Evolutionary conservation across 139 green algal genomes (phyloP), one percentile per base, ranked within the genome.

Genomic region (Marvania coccoides): DNA sequence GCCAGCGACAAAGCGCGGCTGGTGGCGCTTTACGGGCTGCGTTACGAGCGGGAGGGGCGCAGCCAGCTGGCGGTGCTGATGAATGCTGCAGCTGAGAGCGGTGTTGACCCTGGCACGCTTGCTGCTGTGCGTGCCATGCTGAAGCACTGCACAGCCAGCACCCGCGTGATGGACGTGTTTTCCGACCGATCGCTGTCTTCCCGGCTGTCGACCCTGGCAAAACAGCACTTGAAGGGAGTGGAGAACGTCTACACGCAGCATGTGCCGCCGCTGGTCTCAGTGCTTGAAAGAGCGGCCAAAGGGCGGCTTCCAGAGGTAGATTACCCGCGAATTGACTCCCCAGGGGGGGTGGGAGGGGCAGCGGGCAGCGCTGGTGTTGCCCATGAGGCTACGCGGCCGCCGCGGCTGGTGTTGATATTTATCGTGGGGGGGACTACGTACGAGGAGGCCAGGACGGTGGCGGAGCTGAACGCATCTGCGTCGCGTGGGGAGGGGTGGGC

Each of bases 181-280:
- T 83, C 77, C 8, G 88, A 83, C 61, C 72, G 81, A 34, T 78
- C 77, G 23, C 80, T 96, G 46, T 69, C 46, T 37, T 72, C 63
- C 3, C 66, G 77, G 35, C 73, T 86, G 46, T 69, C 74, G 19
- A 65, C 24, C 29, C 66, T 93, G 61, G 78, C 78, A 45, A 91
- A 89, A 66, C 75, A 83, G 42, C 89, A 82, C 37, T 71, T 95
- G 47, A 88, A 74, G 66, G 81, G 86, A 13, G 82, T 91, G 42
- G 86, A 97, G 54, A 97, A 97, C 47, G 92, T 97, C 53, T 97
- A 97, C 85, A 97, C 92, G 6, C 88, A 97, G 81, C 93, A 98
- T 66, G 83, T 78, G 19, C 93, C 93, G 3, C 72, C 95, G 61
- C 73, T 98, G 51, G 65, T 71, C 4, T 80, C 86, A 51, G 93